phyloP scores from a whole-genome alignment of 148 eudicot species.

The Beta vulgaris region DNA sequence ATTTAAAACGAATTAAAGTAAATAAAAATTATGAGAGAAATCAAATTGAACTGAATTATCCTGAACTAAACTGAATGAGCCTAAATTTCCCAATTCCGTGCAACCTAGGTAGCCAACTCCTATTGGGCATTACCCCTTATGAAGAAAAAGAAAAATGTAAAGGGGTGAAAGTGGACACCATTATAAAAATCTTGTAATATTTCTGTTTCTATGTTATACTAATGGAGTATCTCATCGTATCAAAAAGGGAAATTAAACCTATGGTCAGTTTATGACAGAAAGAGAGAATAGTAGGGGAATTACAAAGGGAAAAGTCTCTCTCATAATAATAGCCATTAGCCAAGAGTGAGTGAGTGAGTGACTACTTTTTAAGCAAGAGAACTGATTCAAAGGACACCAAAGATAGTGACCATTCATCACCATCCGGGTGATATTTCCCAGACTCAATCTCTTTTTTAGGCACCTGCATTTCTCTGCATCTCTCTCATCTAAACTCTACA shows the following conservation, averaged over 20 bases:
- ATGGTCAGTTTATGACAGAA: neutral
- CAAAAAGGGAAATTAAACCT: constrained; percentile 6
- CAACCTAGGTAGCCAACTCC: too few relatives aligned
- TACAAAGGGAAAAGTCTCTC: constrained; percentile 30
- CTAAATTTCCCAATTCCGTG: too few relatives aligned
- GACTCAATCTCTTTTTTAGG: constrained; percentile 19
- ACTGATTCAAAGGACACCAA: constrained; percentile 41
- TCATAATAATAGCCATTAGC: constrained; percentile 28
- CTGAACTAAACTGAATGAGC: too few relatives aligned
- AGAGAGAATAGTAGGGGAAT: constrained; percentile 1
- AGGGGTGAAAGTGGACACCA: too few relatives aligned
- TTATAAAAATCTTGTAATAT: neutral
- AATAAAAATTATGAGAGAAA: too few relatives aligned
- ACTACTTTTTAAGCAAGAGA: constrained; percentile 32
- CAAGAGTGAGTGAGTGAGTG: constrained; percentile 31
- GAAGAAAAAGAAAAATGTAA: too few relatives aligned
- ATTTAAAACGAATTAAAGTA: too few relatives aligned
- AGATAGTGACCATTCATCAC: constrained; percentile 39
- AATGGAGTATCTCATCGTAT: neutral
- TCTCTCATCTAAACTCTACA: constrained; percentile 8
- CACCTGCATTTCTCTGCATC: constrained; percentile 13
- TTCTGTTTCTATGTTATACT: neutral
- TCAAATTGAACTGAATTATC: too few relatives aligned
- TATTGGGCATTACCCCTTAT: too few relatives aligned
- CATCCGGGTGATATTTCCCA: constrained; percentile 35